phyloP scores from a whole-genome alignment of 805 yeast genomes.

The Ogataea philodendri region DNA sequence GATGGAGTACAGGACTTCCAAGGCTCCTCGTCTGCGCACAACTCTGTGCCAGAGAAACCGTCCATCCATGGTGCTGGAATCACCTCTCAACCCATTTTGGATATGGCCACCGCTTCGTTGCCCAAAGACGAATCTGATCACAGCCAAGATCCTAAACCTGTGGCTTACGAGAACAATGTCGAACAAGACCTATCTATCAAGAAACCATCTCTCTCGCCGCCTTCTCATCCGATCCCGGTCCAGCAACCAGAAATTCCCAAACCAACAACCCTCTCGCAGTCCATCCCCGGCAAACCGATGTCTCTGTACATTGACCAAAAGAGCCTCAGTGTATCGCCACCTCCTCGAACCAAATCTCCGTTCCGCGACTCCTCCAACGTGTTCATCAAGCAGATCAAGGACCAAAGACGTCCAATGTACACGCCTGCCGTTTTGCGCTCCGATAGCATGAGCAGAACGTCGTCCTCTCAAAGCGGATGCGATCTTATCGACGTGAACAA shows the following conservation, averaged over 20 bases:
- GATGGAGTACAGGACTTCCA: constrained; percentile 24
- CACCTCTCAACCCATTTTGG: constrained; percentile 18
- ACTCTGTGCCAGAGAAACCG: constrained; percentile 3
- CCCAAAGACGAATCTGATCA: constrained; percentile 6
- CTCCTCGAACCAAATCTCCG: constrained; percentile 29
- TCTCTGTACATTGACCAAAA: constrained; percentile 9
- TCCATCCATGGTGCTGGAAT: neutral
- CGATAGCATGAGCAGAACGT: constrained; percentile 16
- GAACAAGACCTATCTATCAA: constrained; percentile 1
- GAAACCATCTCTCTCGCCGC: neutral
- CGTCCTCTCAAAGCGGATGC: constrained; percentile 9
- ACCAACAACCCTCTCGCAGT: too few species aligned
- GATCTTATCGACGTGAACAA: constrained; percentile 18
- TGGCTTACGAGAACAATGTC: too few species aligned
- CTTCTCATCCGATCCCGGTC: neutral
- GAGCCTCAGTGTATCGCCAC: constrained; percentile 7
- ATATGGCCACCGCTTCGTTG: constrained; percentile 16
- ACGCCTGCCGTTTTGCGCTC: constrained; percentile 82
- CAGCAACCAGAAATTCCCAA: neutral
- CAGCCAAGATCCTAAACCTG: too few species aligned
- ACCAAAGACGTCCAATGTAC: constrained; percentile 83
- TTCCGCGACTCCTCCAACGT: constrained; percentile 33
- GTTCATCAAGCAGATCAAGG: constrained; percentile 66
- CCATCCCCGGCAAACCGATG: constrained; percentile 9
- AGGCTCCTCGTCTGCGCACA: constrained; percentile 4